Conservation (phyloP, 2,329 filamentous ascomycete genomes). For the Mycosphaerelloides madeirae region DNA sequence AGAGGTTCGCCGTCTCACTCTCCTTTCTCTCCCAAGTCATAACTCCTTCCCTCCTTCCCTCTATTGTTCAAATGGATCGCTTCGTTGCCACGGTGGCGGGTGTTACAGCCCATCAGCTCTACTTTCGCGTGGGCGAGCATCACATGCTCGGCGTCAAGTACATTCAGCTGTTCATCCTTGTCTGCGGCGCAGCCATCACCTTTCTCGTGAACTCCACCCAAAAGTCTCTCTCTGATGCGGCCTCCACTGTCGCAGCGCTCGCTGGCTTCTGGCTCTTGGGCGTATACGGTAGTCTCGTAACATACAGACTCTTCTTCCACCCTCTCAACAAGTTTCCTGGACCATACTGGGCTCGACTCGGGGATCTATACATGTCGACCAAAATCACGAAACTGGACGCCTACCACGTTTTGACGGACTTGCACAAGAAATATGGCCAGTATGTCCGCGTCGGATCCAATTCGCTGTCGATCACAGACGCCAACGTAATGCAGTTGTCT, state of each 20-base stretch:
- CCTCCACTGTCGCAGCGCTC: conserved; percentile 9
- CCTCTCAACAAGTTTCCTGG: conserved; percentile 31
- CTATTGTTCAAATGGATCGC: no score
- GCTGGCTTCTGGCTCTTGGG: conserved; percentile 20
- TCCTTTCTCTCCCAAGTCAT: no score
- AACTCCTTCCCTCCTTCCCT: no score
- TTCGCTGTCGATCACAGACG: conserved; percentile 35
- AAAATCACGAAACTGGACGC: conserved; percentile 24
- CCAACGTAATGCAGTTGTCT: conserved; percentile 35
- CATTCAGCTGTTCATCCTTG: conserved; percentile 7
- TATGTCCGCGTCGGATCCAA: conserved; percentile 35
- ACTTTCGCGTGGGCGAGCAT: conserved; percentile 25
- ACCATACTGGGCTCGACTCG: conserved; percentile 32
- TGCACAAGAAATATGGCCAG: conserved; percentile 35
- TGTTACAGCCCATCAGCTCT: conserved; percentile 21
- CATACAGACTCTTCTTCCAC: conserved; percentile 35
- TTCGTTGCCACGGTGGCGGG: no score
- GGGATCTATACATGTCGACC: conserved; percentile 29
- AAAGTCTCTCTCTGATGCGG: conserved; percentile 3
- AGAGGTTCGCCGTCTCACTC: no score
- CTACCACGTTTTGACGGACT: conserved; percentile 23
- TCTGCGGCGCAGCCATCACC: conserved; percentile 7
- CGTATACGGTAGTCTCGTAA: conserved; percentile 31
- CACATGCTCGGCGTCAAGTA: conserved; percentile 20
- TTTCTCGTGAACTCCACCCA: conserved; percentile 11